These are phyloP conservation scores for Corrigiola litoralis DNA, from an alignment of 179 eudicot species.

Conservation along the genomic window DNA sequence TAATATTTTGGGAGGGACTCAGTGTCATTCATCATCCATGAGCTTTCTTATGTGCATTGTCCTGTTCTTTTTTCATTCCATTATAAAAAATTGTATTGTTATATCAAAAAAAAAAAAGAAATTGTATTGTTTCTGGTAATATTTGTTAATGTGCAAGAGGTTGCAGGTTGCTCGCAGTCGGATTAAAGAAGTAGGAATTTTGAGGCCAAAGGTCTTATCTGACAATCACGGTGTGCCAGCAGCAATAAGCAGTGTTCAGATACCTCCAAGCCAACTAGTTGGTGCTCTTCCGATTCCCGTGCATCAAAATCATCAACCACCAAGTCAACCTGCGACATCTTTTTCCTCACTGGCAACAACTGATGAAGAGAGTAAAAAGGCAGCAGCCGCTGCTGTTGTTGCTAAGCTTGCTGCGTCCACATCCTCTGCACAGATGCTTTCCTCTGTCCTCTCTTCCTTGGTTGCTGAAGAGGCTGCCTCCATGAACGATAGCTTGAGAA, in stretches of 20 bases:
- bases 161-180: slow-evolving; percentile 67
- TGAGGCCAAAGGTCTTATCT: slow-evolving; percentile 39
- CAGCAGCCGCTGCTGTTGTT: slow-evolving; percentile 92
- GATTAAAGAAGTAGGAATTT: slow-evolving; percentile 40
- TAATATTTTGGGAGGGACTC: too few relatives aligned
- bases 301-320: slow-evolving; percentile 24
- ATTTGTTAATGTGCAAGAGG: neutral
- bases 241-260: slow-evolving; percentile 15
- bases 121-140: neutral
- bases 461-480: slow-evolving; percentile 88
- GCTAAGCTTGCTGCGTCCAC: slow-evolving; percentile 89
- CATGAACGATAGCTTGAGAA: slow-evolving; percentile 34
- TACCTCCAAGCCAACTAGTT: slow-evolving; percentile 30
- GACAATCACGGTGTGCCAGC: slow-evolving; percentile 23
- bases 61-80: neutral
- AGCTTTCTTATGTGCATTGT: neutral
- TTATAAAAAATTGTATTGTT: neutral
- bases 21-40: too few relatives aligned
- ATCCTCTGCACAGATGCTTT: slow-evolving; percentile 91
- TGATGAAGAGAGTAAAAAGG: slow-evolving; percentile 75
- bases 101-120: too few relatives aligned
- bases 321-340: slow-evolving; percentile 38
- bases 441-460: slow-evolving; percentile 79
- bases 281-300: slow-evolving; percentile 27
- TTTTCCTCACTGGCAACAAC: slow-evolving; percentile 34